A percentile compares a stretch with the other conserved stretches of the same genome.
phyloP scores from a whole-genome alignment of 139 green algal species.

The Haematococcus lacustris region DNA sequence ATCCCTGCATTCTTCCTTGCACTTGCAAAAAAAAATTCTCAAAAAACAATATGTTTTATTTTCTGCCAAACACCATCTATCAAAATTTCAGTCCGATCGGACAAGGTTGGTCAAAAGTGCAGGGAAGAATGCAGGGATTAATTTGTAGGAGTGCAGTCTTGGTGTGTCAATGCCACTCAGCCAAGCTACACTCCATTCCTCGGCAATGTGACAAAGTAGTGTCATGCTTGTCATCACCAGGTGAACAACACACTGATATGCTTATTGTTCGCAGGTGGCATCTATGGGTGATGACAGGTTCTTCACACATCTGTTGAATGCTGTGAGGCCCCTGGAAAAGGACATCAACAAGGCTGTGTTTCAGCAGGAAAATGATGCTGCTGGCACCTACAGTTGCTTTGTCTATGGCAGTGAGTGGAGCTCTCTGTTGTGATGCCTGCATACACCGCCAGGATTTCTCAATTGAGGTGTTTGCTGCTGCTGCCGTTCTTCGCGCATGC shows the following conservation, averaged over 20 bases:
- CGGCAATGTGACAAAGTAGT: no score
- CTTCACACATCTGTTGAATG: background rate
- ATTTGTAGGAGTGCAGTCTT: background rate
- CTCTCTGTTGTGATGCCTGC: background rate
- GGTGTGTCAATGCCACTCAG: background rate
- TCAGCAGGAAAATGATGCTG: background rate
- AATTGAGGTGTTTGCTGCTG: background rate
- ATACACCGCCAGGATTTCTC: background rate
- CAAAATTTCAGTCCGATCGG: background rate
- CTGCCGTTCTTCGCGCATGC: background rate
- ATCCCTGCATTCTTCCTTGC: background rate
- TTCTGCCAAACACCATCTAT: background rate
- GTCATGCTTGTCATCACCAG: no score
- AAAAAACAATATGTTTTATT: background rate
- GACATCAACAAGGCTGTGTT: constrained; percentile 3
- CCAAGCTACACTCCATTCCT: no score
- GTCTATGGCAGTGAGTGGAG: background rate
- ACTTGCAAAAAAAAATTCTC: background rate
- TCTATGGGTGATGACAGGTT: constrained; percentile 13
- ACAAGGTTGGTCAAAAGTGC: background rate
- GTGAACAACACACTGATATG: background rate
- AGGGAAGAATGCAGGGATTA: background rate
- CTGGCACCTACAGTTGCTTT: background rate
- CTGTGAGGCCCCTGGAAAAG: background rate
- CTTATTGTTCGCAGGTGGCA: background rate